Conservation (phyloP, 1,139 yeast genomes). For the Diutina pseudorugosa region DNA sequence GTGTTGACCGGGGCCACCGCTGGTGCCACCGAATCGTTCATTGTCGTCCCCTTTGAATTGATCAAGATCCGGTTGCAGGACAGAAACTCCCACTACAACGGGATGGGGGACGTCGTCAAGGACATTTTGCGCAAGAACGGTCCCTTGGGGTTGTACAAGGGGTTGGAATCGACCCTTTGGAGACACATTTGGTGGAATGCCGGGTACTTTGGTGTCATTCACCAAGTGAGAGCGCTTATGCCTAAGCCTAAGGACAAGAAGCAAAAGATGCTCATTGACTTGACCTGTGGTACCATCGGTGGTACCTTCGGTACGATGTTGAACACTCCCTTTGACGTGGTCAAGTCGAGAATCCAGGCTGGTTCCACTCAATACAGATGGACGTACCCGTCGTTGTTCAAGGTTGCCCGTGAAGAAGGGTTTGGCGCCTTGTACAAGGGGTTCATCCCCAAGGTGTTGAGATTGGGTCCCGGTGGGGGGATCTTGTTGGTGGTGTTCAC, state of each 20-base stretch:
- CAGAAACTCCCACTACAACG: constrained; percentile 66
- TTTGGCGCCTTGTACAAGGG: constrained; percentile 83
- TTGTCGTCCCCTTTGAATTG: constrained; percentile 93
- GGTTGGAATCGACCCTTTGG: constrained; percentile 94
- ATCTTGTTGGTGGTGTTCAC: constrained; percentile 92
- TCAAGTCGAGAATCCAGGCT: constrained; percentile 92
- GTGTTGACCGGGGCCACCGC: constrained; percentile 95
- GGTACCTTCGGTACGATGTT: constrained; percentile 91
- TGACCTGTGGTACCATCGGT: constrained; percentile 89
- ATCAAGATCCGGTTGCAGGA: constrained; percentile 85
- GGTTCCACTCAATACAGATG: constrained; percentile 80
- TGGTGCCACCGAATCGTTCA: constrained; percentile 93
- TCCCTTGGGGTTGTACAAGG: constrained; percentile 75
- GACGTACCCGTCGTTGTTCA: constrained; percentile 72
- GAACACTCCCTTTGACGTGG: constrained; percentile 97
- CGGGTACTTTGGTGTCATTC: constrained; percentile 92
- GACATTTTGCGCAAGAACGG: constrained; percentile 70
- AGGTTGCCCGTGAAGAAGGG: constrained; percentile 79
- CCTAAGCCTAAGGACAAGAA: constrained; percentile 62
- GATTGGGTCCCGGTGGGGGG: constrained; percentile 99
- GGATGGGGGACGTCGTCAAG: constrained; percentile 74
- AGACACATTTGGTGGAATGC: constrained; percentile 97
- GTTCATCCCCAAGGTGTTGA: constrained; percentile 89
- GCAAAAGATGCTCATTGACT: constrained; percentile 74
- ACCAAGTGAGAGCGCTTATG: constrained; percentile 68